phyloP scores from a whole-genome alignment of 345 rosid genomes.

The Pugionium cornutum region DNA sequence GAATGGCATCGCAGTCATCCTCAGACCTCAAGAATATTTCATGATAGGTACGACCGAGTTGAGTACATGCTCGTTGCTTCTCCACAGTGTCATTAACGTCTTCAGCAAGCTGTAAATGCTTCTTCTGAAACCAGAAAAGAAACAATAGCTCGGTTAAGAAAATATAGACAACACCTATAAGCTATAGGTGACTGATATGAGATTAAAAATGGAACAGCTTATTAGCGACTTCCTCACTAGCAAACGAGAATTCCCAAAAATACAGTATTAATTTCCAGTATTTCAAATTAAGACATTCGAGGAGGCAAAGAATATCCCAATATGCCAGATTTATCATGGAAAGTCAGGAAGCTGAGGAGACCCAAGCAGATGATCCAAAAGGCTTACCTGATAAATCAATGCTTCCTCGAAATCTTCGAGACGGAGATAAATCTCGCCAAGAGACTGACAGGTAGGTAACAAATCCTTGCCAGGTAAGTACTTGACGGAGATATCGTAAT shows the following conservation, averaged over 20 bases:
- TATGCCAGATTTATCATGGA: neutral
- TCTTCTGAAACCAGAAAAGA: conserved; percentile 52
- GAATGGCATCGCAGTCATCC: conserved; percentile 62
- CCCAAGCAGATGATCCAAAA: neutral
- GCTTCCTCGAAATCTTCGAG: conserved; percentile 70
- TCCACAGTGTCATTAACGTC: conserved; percentile 68
- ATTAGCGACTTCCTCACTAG: neutral
- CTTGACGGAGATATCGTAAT: conserved; percentile 68
- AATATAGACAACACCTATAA: neutral
- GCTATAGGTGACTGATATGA: neutral
- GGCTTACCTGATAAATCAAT: conserved; percentile 66
- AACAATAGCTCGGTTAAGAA: neutral
- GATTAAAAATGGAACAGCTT: neutral
- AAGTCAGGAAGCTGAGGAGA: neutral
- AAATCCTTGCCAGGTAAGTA: conserved; percentile 69
- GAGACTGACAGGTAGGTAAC: conserved; percentile 86
- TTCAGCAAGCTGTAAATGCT: conserved; percentile 84
- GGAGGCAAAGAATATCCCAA: neutral
- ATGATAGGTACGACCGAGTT: conserved; percentile 90
- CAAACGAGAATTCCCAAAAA: neutral
- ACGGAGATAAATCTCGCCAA: conserved; percentile 79
- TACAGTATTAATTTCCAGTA: neutral
- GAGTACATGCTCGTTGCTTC: conserved; percentile 93
- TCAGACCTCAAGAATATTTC: conserved; percentile 62
- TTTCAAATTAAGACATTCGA: neutral